Percentiles rank a stretch among this genome's conserved stretches.
Evolutionary conservation across 2,329 filamentous ascomycete genomes (phyloP).

Genomic region (Fusarium keratoplasticum): DNA sequence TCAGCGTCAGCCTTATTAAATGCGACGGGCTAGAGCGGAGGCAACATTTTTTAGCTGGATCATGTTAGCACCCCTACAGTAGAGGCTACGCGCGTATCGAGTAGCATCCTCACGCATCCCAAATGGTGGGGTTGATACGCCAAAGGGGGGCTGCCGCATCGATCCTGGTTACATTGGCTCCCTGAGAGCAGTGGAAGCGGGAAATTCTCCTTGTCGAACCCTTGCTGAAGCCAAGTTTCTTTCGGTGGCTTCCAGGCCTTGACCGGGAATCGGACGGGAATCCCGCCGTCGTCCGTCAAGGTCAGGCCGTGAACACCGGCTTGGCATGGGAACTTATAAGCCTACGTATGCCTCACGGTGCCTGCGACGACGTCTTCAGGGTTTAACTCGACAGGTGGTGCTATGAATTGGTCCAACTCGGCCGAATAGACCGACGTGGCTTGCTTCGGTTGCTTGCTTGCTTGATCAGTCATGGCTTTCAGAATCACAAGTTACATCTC

Average conservation of each 20-base stretch:
- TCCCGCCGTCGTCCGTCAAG: not conserved
- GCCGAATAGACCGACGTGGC: not conserved
- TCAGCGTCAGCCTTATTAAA: slow-evolving; percentile 41
- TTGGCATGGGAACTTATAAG: not conserved
- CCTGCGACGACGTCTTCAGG: slow-evolving; percentile 2
- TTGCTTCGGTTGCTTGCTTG: not conserved
- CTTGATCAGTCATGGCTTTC: not conserved
- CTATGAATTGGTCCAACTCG: not conserved
- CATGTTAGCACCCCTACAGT: not conserved
- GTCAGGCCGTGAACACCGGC: slow-evolving; percentile 6
- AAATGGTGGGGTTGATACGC: slow-evolving; percentile 20
- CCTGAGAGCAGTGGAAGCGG: not conserved
- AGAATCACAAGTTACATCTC: not conserved
- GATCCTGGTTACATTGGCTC: slow-evolving; percentile 4
- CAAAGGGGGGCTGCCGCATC: not conserved
- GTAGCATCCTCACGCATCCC: slow-evolving; percentile 1
- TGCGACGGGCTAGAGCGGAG: slow-evolving; percentile 2
- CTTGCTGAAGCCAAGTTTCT: not conserved
- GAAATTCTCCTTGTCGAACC: not conserved
- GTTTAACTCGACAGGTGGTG: not conserved
- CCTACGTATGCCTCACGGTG: slow-evolving; percentile 11
- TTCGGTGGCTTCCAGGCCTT: not conserved
- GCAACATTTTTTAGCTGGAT: not conserved
- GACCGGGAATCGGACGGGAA: slow-evolving; percentile 5
- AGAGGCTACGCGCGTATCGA: slow-evolving; percentile 29